phyloP scores from a whole-genome alignment of 371 early-diverging fungal genomes.

The Mortierella sp. region DNA sequence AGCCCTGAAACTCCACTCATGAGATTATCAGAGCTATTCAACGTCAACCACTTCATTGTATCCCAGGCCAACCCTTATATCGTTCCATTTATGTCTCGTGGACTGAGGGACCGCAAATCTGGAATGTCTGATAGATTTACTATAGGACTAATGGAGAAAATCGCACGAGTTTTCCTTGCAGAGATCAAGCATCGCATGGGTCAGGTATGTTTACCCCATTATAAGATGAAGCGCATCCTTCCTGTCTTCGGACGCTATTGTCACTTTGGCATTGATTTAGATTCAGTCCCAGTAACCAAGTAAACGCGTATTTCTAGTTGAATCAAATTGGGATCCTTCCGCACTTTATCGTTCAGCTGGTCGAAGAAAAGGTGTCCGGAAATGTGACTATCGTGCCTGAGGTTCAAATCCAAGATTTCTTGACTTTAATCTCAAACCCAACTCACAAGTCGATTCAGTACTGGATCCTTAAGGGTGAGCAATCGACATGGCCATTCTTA shows the following conservation, averaged over 20 bases:
- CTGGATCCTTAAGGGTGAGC: slow-evolving; percentile 87
- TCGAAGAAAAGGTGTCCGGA: slow-evolving; percentile 76
- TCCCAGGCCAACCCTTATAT: slow-evolving; percentile 78
- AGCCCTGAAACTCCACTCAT: slow-evolving; percentile 72
- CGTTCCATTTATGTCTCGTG: slow-evolving; percentile 72
- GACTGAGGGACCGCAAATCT: slow-evolving; percentile 61
- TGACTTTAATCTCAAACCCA: slow-evolving; percentile 82
- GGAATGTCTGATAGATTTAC: slow-evolving; percentile 55
- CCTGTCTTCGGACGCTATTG: neutral
- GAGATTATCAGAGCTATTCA: slow-evolving; percentile 78
- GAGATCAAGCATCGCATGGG: slow-evolving; percentile 73
- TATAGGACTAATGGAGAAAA: slow-evolving; percentile 56
- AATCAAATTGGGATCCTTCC: slow-evolving; percentile 73
- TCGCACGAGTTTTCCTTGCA: slow-evolving; percentile 63
- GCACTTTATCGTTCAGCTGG: slow-evolving; percentile 64
- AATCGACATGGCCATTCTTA: slow-evolving; percentile 87
- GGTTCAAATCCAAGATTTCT: slow-evolving; percentile 69
- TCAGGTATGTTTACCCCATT: slow-evolving; percentile 58
- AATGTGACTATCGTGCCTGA: slow-evolving; percentile 77
- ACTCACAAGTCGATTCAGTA: slow-evolving; percentile 76
- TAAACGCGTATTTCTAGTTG: slow-evolving; percentile 47
- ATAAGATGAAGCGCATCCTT: neutral
- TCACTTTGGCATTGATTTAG: neutral
- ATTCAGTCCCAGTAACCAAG: neutral
- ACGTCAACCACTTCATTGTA: slow-evolving; percentile 84